Evolutionary conservation across 345 rosid species (phyloP).

Genomic region (Eucalyptus erythrocorys): DNA sequence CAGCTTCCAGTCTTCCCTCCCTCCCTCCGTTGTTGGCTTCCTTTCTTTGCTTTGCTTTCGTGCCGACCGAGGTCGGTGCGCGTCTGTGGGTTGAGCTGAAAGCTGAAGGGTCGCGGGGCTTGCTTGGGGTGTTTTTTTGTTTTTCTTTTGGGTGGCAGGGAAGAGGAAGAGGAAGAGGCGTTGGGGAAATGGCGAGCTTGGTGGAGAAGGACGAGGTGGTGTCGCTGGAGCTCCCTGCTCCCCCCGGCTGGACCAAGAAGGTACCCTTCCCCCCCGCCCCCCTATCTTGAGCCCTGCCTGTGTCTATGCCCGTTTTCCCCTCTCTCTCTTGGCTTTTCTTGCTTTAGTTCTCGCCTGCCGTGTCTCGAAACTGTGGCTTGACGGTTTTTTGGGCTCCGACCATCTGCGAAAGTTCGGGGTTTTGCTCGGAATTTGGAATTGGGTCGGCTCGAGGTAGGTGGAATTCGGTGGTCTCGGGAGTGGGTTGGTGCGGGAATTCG

Average conservation of each 20-base stretch:
- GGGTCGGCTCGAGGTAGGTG: not conserved
- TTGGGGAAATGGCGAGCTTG: conserved; percentile 14
- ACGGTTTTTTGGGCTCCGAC: not conserved
- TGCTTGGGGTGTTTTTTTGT: not conserved
- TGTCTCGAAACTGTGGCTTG: not conserved
- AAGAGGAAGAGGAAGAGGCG: not conserved
- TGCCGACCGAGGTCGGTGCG: not conserved
- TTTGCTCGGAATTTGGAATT: not conserved
- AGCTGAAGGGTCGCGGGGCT: not conserved
- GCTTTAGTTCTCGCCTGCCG: not conserved
- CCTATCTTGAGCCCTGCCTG: not conserved
- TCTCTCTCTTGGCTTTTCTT: not conserved
- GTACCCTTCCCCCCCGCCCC: not conserved
- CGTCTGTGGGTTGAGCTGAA: not conserved
- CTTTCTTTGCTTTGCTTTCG: not conserved
- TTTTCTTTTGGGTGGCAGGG: too few relatives aligned
- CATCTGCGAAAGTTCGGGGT: not conserved
- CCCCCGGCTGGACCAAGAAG: conserved; percentile 35
- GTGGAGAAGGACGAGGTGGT: conserved; percentile 17
- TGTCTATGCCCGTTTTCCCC: not conserved
- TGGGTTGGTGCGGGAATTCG: not conserved
- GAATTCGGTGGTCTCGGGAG: not conserved
- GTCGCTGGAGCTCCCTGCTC: conserved; percentile 37
- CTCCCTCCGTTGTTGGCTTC: not conserved
- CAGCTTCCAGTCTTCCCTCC: not conserved